Base-by-base conservation (phyloP, 441 rosid genomes). In the Francoa sonchifolia region DNA sequence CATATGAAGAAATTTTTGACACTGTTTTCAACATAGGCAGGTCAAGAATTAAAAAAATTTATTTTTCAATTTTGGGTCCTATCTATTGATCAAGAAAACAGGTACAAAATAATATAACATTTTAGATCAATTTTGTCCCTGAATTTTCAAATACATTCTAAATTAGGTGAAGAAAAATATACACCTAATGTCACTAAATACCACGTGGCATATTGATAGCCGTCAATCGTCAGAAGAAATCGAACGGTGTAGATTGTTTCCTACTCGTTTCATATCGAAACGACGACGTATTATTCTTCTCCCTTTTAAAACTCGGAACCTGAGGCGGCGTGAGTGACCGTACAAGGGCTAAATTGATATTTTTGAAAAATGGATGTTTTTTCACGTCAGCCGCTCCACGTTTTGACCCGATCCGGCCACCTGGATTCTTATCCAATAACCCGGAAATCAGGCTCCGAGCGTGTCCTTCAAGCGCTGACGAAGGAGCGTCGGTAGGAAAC, bases 331-430 rank as follows among this genome's bases (percentile, higher is more conserved):
- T 63, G 5, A 74, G 28, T 27, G 95, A 69, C 44, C 98, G 59
- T 1, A 89, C 67, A 3, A 89, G 79, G 8, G 98, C 96, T 17
- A 82, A 82, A 33, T 77, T 82, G 0, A 82, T 48, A n/a, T 70
- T 74, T 43, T 69, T 73, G 62, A 82, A 82, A 39, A 77, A 82
- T 30, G 79, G 79, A 32, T 78, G 93, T 1, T 51, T 71, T 44
- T 82, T 82, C n/a, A 82, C 70, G 39, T 77, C 79, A 20, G 87
- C 73, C 1, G 93, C 66, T 0, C 93, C 93, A 8, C 76, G 77
- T 41, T 54, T 65, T 18, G 82, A 68, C 44, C 93, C 93, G 39
- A 77, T 65, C 22, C 93, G 52, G 23, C 37, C 44, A 0, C 31
- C 34, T 17, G 87, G 93, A 8, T 82, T 79, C 42, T 77, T 77